Evolutionary conservation across 257 asterid species (phyloP).

Genomic region (Rubia yunnanensis): DNA sequence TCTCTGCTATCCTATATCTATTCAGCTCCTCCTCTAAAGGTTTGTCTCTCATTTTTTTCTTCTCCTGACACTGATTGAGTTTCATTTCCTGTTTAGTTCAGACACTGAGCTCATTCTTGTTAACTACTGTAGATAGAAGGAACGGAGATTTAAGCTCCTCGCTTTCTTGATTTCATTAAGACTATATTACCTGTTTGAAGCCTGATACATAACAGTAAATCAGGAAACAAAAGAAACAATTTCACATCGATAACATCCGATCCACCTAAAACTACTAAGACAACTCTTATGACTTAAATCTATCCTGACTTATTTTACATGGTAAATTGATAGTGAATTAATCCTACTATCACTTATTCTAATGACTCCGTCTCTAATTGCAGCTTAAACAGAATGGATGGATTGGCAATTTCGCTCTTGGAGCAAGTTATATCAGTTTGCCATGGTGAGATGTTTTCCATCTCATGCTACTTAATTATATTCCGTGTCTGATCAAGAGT

Average conservation of each 20-base stretch:
- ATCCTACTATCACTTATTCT: too few species aligned
- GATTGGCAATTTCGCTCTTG: conserved; percentile 95
- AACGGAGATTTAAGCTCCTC: too few species aligned
- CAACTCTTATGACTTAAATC: background rate
- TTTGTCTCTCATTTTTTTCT: conserved; percentile 16
- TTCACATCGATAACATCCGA: background rate
- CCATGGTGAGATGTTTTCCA: conserved; percentile 56
- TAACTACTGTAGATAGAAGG: background rate
- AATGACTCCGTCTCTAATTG: conserved; percentile 10
- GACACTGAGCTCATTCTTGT: background rate
- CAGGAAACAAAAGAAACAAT: background rate
- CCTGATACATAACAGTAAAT: background rate
- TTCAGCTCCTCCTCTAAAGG: conserved; percentile 98
- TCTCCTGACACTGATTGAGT: conserved; percentile 3
- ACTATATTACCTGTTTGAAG: background rate
- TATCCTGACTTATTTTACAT: background rate
- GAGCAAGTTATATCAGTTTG: conserved; percentile 93
- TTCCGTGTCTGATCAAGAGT: background rate
- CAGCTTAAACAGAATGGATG: conserved; percentile 99
- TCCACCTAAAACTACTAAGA: background rate
- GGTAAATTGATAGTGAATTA: background rate
- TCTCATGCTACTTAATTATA: conserved; percentile 9
- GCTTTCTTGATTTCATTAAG: background rate
- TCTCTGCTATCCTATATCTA: conserved; percentile 90
- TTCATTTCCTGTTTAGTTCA: background rate